Evolutionary conservation across 371 early-diverging fungal genomes (phyloP).

Genomic region (Capillidium heterosporum): DNA sequence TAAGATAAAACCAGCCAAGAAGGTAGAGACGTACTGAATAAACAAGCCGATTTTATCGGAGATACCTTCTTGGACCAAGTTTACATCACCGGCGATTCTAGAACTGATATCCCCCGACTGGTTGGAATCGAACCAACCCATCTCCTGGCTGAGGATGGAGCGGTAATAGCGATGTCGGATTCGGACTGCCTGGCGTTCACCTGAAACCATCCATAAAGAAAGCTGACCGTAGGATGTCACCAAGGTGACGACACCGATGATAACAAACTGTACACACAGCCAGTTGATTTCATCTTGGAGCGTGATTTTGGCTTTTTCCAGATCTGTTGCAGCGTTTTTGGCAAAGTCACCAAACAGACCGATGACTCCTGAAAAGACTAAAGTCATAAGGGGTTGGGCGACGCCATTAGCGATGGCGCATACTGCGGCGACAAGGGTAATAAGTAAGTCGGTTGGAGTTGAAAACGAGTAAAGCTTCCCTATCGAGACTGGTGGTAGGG

Average conservation of each 20-base stretch:
- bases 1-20: slow-evolving; percentile 16
- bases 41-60: slow-evolving; percentile 10
- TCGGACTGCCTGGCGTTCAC: slow-evolving; percentile 36
- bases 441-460: slow-evolving; percentile 25
- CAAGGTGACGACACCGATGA: slow-evolving; percentile 30
- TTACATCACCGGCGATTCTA: slow-evolving; percentile 59
- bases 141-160: slow-evolving; percentile 37
- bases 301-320: neutral
- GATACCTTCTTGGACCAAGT: slow-evolving; percentile 29
- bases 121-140: slow-evolving; percentile 56
- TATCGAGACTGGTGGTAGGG: slow-evolving; percentile 20
- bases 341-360: slow-evolving; percentile 6
- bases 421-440: slow-evolving; percentile 14
- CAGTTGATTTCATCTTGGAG: slow-evolving; percentile 2
- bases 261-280: slow-evolving; percentile 29
- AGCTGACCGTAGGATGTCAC: slow-evolving; percentile 20
- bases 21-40: slow-evolving; percentile 9
- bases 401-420: slow-evolving; percentile 16
- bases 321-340: neutral
- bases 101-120: slow-evolving; percentile 64
- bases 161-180: slow-evolving; percentile 30
- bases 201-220: slow-evolving; percentile 21
- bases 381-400: slow-evolving; percentile 20
- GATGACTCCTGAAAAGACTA: slow-evolving; percentile 13
- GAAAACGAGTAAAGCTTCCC: slow-evolving; percentile 47